Conservation (phyloP, 441 rosid genomes). For the Euphorbia corollata region DNA sequence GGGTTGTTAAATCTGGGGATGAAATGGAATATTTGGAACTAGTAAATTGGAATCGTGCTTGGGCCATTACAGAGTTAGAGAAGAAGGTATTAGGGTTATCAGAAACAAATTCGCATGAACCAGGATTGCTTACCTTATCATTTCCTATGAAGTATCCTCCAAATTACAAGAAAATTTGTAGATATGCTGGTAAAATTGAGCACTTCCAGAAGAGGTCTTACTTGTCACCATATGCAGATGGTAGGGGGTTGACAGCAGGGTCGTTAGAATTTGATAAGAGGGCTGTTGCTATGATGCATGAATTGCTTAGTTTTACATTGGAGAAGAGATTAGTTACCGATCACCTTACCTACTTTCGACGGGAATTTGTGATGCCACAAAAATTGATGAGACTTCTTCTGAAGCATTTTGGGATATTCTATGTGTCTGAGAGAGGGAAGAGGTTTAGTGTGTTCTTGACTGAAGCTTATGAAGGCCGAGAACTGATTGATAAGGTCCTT, state of each 20-base stretch:
- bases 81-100: constrained; percentile 45
- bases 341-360: constrained; percentile 72
- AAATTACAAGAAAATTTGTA: constrained; percentile 58
- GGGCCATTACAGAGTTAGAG: constrained; percentile 78
- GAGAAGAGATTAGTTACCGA: constrained; percentile 85
- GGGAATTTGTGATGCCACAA: constrained; percentile 75
- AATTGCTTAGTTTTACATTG: constrained; percentile 68
- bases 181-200: constrained; percentile 72
- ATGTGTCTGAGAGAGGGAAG: constrained; percentile 87
- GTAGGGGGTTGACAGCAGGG: constrained; percentile 57
- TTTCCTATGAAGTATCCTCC: constrained; percentile 74
- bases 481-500: constrained; percentile 59
- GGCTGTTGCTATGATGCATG: constrained; percentile 83
- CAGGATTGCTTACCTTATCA: constrained; percentile 59
- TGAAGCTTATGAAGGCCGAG: constrained; percentile 62
- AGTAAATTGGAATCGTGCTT: constrained; percentile 63
- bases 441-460: constrained; percentile 79
- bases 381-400: constrained; percentile 84
- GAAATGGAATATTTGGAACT: constrained; percentile 61
- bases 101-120: constrained; percentile 33
- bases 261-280: constrained; percentile 81
- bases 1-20: constrained; percentile 39
- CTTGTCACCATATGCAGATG: constrained; percentile 78
- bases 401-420: constrained; percentile 81
- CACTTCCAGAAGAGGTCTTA: constrained; percentile 73